Evolutionary conservation across 2,329 filamentous ascomycete genomes (phyloP).

Genomic region (Fusarium sp.): DNA sequence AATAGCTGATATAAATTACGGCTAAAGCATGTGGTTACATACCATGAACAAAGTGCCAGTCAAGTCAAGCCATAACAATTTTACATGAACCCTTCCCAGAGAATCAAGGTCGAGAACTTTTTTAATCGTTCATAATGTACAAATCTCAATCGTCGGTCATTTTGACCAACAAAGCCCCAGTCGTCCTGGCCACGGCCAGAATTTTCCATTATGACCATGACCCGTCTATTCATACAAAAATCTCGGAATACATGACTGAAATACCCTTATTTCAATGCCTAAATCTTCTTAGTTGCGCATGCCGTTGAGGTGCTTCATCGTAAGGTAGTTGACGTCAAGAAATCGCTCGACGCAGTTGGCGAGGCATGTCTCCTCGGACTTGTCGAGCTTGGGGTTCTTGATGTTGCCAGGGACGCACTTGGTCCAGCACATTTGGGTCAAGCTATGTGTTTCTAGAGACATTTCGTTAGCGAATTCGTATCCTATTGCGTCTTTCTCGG

Average conservation of each 20-base stretch:
- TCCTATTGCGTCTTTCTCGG: background rate
- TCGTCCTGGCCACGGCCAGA: background rate
- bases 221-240: slow-evolving; percentile 35
- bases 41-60: background rate
- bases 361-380: slow-evolving; percentile 83
- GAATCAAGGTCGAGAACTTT: background rate
- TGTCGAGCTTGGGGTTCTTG: slow-evolving; percentile 77
- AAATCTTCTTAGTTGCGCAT: slow-evolving; percentile 53
- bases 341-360: slow-evolving; percentile 95
- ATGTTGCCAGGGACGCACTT: slow-evolving; percentile 88
- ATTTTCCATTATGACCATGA: slow-evolving; percentile 1
- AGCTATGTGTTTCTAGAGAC: slow-evolving; percentile 62
- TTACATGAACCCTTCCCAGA: background rate
- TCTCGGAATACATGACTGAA: slow-evolving; percentile 5
- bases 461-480: slow-evolving; percentile 10
- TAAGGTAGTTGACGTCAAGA: slow-evolving; percentile 86
- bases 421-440: slow-evolving; percentile 87
- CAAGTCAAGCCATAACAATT: background rate
- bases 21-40: background rate
- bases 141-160: slow-evolving; percentile 12
- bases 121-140: slow-evolving; percentile 16
- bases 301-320: slow-evolving; percentile 85
- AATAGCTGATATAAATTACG: no score
- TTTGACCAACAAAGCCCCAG: background rate
- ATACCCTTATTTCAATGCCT: background rate